Conservation (phyloP, 305 asterid genomes). For the Ilex paraguariensis region DNA sequence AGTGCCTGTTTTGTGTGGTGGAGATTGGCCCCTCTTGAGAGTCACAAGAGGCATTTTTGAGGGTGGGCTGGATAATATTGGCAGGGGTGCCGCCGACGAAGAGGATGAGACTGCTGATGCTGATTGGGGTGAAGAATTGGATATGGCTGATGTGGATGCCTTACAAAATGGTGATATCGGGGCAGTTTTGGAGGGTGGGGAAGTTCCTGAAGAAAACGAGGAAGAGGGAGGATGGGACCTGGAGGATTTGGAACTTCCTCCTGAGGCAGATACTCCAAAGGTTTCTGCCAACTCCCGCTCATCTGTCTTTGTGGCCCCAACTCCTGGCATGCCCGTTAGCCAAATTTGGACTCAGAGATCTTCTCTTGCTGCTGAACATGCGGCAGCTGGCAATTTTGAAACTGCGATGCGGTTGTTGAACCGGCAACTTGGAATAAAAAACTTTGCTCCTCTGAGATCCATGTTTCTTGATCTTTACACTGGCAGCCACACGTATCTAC, state of each 20-base stretch:
- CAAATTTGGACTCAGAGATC: slow-evolving; percentile 58
- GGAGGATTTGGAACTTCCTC: slow-evolving; percentile 59
- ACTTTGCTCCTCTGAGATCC: slow-evolving; percentile 43
- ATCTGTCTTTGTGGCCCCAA: slow-evolving; percentile 42
- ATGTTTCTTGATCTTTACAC: slow-evolving; percentile 41
- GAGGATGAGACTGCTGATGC: slow-evolving; percentile 76
- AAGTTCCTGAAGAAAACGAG: slow-evolving; percentile 31
- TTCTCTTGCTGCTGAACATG: slow-evolving; percentile 59
- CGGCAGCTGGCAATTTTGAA: slow-evolving; percentile 57
- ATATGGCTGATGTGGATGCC: slow-evolving; percentile 60
- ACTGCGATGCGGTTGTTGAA: slow-evolving; percentile 52
- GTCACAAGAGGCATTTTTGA: slow-evolving; percentile 73
- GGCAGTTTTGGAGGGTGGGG: slow-evolving; percentile 36
- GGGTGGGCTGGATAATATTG: slow-evolving; percentile 53
- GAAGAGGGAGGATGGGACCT: slow-evolving; percentile 63
- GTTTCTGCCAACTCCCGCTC: slow-evolving; percentile 29
- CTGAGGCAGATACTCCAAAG: slow-evolving; percentile 53
- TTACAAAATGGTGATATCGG: slow-evolving; percentile 45
- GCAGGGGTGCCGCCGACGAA: slow-evolving; percentile 43
- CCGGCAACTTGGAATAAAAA: slow-evolving; percentile 48
- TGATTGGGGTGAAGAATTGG: slow-evolving; percentile 68
- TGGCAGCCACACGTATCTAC: slow-evolving; percentile 48
- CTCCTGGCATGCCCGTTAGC: slow-evolving; percentile 60
- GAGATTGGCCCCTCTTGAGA: slow-evolving; percentile 87
- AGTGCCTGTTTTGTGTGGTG: slow-evolving; percentile 57